phyloP scores from a whole-genome alignment of 1,139 yeast species.

The Nakaseomyces nivariensis region DNA sequence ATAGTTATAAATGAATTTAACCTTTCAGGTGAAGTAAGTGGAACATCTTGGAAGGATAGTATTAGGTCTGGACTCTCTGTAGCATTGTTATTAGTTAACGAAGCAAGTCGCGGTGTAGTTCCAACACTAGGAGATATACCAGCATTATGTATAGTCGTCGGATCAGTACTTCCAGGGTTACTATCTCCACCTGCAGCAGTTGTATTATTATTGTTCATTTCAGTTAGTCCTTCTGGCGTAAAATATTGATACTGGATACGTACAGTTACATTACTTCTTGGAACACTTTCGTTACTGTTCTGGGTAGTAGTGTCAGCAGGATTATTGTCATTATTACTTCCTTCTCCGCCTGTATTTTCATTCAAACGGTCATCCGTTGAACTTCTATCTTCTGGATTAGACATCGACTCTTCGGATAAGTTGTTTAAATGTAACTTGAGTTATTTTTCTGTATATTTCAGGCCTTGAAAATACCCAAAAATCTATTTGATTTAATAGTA shows the following conservation, averaged over 20 bases:
- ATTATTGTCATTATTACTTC: neutral
- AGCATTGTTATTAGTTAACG: neutral
- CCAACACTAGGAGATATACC: neutral
- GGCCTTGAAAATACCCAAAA: no score
- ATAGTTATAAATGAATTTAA: constrained; percentile 46
- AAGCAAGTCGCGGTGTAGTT: neutral
- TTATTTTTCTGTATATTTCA: no score
- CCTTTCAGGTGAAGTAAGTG: constrained; percentile 28
- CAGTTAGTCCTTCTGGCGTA: constrained; percentile 11
- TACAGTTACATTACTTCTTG: constrained; percentile 20
- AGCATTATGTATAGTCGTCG: constrained; percentile 1
- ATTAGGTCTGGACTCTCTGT: constrained; percentile 29
- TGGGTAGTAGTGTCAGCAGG: neutral
- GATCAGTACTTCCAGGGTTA: neutral
- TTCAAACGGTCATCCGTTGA: neutral
- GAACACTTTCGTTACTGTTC: neutral
- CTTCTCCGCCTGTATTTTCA: neutral
- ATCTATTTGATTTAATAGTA: no score
- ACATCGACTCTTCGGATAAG: neutral
- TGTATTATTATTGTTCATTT: constrained; percentile 5
- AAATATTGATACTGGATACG: constrained; percentile 26
- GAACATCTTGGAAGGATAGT: constrained; percentile 55
- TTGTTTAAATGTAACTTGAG: no score
- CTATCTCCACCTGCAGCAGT: constrained; percentile 3
- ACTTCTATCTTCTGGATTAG: neutral